phyloP scores from a whole-genome alignment of 306 rosid species.

The Betula pendula region DNA sequence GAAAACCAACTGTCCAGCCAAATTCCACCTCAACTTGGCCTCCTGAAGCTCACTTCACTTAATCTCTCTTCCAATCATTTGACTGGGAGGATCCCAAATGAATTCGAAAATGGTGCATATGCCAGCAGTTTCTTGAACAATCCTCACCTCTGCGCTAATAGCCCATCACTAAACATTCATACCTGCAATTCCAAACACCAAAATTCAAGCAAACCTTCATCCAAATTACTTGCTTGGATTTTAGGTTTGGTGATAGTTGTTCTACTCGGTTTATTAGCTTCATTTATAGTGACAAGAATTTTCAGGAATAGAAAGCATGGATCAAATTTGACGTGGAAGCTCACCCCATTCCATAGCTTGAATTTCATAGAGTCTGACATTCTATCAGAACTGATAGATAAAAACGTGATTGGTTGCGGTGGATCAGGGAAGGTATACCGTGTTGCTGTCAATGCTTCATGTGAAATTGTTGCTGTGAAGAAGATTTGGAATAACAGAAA shows the following conservation, averaged over 20 bases:
- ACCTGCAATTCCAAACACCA: slow-evolving; percentile 38
- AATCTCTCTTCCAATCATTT: slow-evolving; percentile 60
- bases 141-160: slow-evolving; percentile 63
- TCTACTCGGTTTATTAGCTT: slow-evolving; percentile 28
- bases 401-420: slow-evolving; percentile 62
- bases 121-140: slow-evolving; percentile 64
- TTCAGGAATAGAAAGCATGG: slow-evolving; percentile 34
- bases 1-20: slow-evolving; percentile 63
- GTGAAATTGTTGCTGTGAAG: slow-evolving; percentile 63
- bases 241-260: slow-evolving; percentile 29
- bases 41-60: slow-evolving; percentile 12
- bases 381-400: slow-evolving; percentile 40
- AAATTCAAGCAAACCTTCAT: slow-evolving; percentile 39
- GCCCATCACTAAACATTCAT: slow-evolving; percentile 26
- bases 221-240: slow-evolving; percentile 50
- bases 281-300: slow-evolving; percentile 14
- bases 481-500: slow-evolving; percentile 55
- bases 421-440: slow-evolving; percentile 79
- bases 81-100: slow-evolving; percentile 54
- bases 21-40: slow-evolving; percentile 46
- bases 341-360: slow-evolving; percentile 63
- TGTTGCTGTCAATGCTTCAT: slow-evolving; percentile 29
- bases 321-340: slow-evolving; percentile 53
- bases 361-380: slow-evolving; percentile 60
- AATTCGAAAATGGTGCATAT: slow-evolving; percentile 39